Conservation (phyloP, 352 stramenopile species). For the Blastocystis sp. region DNA sequence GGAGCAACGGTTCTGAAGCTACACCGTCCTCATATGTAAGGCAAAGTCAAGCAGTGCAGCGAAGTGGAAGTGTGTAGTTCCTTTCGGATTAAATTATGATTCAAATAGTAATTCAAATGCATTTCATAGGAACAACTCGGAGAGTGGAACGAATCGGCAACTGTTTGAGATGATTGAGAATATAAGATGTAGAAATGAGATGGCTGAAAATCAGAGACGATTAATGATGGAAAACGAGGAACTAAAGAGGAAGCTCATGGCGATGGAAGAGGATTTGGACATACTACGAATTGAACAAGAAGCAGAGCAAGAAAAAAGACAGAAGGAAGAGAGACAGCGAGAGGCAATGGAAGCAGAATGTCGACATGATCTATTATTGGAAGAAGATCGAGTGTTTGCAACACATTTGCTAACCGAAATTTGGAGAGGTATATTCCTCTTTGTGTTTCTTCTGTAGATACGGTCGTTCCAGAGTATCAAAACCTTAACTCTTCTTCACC, state of each 20-base stretch:
- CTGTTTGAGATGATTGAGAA: not conserved
- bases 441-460: not conserved
- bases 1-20: conserved; percentile 21
- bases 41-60: not conserved
- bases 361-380: not conserved
- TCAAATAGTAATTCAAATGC: not conserved
- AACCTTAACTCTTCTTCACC: not conserved
- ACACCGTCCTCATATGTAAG: not conserved
- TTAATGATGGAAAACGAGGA: conserved; percentile 27
- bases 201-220: conserved; percentile 12
- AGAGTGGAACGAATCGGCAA: not conserved
- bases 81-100: not conserved
- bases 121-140: conserved; percentile 17
- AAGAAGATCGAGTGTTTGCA: conserved; percentile 15
- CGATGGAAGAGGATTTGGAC: conserved; percentile 28
- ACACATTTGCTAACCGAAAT: conserved; percentile 20
- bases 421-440: not conserved
- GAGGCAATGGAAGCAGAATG: not conserved
- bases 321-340: conserved; percentile 12
- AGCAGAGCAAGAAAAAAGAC: not conserved
- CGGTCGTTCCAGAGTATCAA: not conserved
- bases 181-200: conserved; percentile 9
- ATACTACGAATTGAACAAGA: conserved; percentile 21
- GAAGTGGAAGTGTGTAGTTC: not conserved
- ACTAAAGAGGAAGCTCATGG: not conserved